phyloP scores from a whole-genome alignment of 495 filamentous ascomycete species.

The Penicillium silybi region DNA sequence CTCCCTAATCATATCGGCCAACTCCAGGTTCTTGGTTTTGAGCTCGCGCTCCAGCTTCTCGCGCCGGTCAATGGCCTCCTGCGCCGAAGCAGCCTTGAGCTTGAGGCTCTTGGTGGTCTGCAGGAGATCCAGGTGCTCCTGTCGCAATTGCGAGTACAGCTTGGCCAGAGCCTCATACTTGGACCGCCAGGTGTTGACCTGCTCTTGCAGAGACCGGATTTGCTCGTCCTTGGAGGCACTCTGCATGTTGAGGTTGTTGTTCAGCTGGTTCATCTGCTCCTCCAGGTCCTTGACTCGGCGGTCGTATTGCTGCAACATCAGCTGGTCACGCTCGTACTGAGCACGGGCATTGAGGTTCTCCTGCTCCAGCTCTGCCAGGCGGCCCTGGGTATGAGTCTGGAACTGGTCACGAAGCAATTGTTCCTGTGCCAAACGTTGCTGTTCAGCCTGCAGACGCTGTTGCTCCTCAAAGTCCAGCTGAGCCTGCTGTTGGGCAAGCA shows the following conservation, averaged over 20 bases:
- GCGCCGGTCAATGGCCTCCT: conserved; percentile 90
- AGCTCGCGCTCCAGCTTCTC: conserved; percentile 96
- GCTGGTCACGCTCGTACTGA: conserved; percentile 93
- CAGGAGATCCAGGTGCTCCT: conserved; percentile 90
- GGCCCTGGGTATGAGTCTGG: conserved; percentile 86
- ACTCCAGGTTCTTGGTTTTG: conserved; percentile 96
- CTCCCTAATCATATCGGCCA: conserved; percentile 98
- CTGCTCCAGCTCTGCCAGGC: conserved; percentile 87
- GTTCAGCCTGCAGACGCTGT: conserved; percentile 80
- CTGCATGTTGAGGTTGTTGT: conserved; percentile 80
- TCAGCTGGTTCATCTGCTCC: conserved; percentile 76
- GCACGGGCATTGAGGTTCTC: conserved; percentile 92
- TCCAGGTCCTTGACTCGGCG: conserved; percentile 89
- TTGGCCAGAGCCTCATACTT: conserved; percentile 98
- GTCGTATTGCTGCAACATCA: conserved; percentile 97
- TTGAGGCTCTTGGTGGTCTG: conserved; percentile 95
- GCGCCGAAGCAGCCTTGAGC: conserved; percentile 91
- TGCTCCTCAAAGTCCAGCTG: conserved; percentile 95
- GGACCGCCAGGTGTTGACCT: conserved; percentile 92
- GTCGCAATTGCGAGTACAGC: conserved; percentile 90
- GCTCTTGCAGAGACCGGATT: conserved; percentile 85
- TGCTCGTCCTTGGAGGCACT: conserved; percentile 88
- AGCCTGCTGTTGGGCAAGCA: conserved; percentile 73
- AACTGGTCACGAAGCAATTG: conserved; percentile 83
- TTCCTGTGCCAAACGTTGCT: conserved; percentile 86